Conservation (phyloP, 768 basidiomycete genomes). For the Udeniomyces megalosporus region DNA sequence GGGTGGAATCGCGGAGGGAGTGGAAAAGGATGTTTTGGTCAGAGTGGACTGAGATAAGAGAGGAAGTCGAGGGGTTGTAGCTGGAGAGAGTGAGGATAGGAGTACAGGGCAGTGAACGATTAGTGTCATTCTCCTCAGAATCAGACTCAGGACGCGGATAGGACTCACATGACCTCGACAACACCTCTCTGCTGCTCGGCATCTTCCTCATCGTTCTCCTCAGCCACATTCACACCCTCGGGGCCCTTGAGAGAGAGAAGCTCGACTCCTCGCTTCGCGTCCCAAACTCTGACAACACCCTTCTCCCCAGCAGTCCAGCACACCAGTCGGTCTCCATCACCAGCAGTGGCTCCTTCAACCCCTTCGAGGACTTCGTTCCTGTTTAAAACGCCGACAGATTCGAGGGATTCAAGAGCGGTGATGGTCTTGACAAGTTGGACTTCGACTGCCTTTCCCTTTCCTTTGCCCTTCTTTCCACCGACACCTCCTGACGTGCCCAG, state of each 20-base stretch:
- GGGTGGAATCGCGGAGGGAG: slow-evolving; percentile 48
- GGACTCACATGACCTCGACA: slow-evolving; percentile 57
- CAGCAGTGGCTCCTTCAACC: slow-evolving; percentile 27
- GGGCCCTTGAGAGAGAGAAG: slow-evolving; percentile 41
- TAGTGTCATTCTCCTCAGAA: too few species aligned
- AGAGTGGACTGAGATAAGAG: slow-evolving; percentile 68
- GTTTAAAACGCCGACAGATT: slow-evolving; percentile 60
- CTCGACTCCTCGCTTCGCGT: slow-evolving; percentile 48
- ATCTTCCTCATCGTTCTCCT: slow-evolving; percentile 35
- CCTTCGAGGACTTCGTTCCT: slow-evolving; percentile 39
- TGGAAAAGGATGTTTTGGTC: slow-evolving; percentile 95
- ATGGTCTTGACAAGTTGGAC: slow-evolving; percentile 56
- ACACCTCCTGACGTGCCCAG: slow-evolving; percentile 35
- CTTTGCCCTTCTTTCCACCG: slow-evolving; percentile 31
- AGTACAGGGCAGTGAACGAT: background rate
- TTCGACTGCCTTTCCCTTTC: slow-evolving; percentile 21
- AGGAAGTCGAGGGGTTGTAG: slow-evolving; percentile 47
- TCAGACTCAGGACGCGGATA: background rate
- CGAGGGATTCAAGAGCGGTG: slow-evolving; percentile 61
- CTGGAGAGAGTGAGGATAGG: slow-evolving; percentile 31
- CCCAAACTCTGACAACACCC: slow-evolving; percentile 73
- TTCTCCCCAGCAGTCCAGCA: slow-evolving; percentile 88
- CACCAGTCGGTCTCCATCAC: slow-evolving; percentile 32
- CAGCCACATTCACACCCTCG: slow-evolving; percentile 31
- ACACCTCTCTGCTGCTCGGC: slow-evolving; percentile 76